A percentile compares a stretch with the other conserved stretches of the same genome.
These are phyloP conservation scores for Micromonas commoda DNA, from an alignment of 139 green algal genomes.

Conservation along the genomic window DNA sequence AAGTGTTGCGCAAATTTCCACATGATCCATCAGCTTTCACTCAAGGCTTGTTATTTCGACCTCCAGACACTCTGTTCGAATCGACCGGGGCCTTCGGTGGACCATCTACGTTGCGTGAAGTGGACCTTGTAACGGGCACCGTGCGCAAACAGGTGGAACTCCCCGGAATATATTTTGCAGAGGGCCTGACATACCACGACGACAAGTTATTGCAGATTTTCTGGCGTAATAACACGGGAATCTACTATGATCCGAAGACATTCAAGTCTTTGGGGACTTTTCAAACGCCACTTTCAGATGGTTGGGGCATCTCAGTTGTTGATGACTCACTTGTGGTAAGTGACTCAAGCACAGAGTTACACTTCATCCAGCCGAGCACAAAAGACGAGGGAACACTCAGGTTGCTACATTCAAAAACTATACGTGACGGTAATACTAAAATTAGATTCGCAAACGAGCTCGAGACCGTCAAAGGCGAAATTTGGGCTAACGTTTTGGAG, in stretches of 20 bases:
- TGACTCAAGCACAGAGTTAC: background rate
- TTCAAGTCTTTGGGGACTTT: background rate
- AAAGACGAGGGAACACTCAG: background rate
- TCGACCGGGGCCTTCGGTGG: background rate
- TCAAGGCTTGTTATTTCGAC: background rate
- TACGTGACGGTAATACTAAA: background rate
- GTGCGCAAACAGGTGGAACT: background rate
- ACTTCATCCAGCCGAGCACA: background rate
- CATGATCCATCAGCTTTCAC: background rate
- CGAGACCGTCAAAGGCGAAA: background rate
- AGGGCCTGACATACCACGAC: background rate
- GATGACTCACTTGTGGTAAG: background rate
- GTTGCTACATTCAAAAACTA: background rate
- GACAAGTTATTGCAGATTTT: background rate
- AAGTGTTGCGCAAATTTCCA: background rate
- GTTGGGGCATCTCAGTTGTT: background rate
- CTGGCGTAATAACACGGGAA: background rate
- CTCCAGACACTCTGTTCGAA: background rate
- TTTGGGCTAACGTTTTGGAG: constrained; percentile 24
- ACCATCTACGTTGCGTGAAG: background rate
- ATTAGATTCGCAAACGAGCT: constrained; percentile 23
- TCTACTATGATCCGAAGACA: background rate
- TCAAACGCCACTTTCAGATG: background rate
- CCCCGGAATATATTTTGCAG: background rate
- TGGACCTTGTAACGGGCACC: background rate